A percentile compares a stretch with the other conserved stretches of the same genome.
Evolutionary conservation across 73 alveolate species (phyloP).

Genomic region (Blepharisma japonicum): DNA sequence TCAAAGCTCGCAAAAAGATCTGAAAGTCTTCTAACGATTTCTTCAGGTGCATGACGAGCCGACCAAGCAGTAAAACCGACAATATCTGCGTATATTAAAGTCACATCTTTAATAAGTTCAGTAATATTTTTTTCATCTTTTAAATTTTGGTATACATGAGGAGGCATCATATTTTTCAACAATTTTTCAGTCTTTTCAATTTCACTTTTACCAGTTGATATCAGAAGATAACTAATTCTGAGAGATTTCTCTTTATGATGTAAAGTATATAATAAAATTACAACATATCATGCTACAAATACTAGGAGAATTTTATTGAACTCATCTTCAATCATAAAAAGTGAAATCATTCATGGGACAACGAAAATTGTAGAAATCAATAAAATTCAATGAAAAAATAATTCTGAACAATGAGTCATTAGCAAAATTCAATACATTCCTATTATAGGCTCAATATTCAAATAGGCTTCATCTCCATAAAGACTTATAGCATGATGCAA

Average conservation of each 20-base stretch:
- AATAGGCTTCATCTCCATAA: too few relatives aligned
- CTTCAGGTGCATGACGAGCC: slow-evolving; percentile 74
- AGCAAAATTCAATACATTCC: too few relatives aligned
- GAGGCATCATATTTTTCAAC: slow-evolving; percentile 26
- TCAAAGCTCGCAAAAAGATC: slow-evolving; percentile 91
- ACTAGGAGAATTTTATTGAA: too few relatives aligned
- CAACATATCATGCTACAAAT: too few relatives aligned
- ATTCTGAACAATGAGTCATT: too few relatives aligned
- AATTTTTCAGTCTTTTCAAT: slow-evolving; percentile 28
- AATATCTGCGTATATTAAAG: slow-evolving; percentile 92
- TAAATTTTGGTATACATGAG: slow-evolving; percentile 50
- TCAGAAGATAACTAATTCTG: background rate
- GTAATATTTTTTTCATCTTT: slow-evolving; percentile 56
- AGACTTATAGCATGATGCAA: too few relatives aligned
- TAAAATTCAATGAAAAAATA: too few relatives aligned
- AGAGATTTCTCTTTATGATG: background rate
- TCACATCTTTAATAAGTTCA: slow-evolving; percentile 81
- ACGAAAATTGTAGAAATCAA: too few relatives aligned
- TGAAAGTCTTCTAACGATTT: slow-evolving; percentile 83
- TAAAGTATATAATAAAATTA: background rate
- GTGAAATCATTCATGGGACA: too few relatives aligned
- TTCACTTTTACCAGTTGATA: slow-evolving; percentile 17
- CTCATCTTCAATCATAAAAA: too few relatives aligned
- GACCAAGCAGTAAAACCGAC: slow-evolving; percentile 77
- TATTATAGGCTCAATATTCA: too few relatives aligned